Conservation (phyloP, 805 yeast genomes). For the Saccharomycopsis babjevae region DNA sequence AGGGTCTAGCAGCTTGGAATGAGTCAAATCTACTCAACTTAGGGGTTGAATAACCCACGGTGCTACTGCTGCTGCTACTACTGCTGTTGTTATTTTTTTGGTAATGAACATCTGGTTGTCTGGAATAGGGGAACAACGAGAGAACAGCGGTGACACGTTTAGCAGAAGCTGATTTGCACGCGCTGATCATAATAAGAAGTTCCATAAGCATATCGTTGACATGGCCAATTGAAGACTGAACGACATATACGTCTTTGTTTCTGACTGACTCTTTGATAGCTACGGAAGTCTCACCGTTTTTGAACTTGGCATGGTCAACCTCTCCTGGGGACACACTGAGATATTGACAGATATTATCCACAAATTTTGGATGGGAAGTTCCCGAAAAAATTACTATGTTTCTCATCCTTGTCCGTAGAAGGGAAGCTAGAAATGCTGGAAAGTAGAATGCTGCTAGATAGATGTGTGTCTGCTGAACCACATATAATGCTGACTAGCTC, state of each 20-base stretch:
- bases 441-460: no score
- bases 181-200: conserved; percentile 73
- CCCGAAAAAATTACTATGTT: conserved; percentile 88
- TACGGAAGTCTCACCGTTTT: conserved; percentile 92
- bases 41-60: neutral
- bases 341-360: conserved; percentile 64
- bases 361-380: conserved; percentile 73
- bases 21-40: neutral
- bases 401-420: conserved; percentile 38
- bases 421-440: neutral
- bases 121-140: conserved; percentile 89
- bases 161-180: conserved; percentile 88
- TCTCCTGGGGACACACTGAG: conserved; percentile 65
- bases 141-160: conserved; percentile 80
- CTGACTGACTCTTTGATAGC: conserved; percentile 81
- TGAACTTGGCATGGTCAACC: conserved; percentile 53
- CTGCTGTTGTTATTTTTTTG: conserved; percentile 28
- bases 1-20: conserved; percentile 23
- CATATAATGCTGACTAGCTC: no score
- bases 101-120: conserved; percentile 92
- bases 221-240: conserved; percentile 78
- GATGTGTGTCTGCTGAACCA: no score
- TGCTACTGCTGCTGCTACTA: neutral
- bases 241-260: conserved; percentile 89
- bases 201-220: conserved; percentile 85